phyloP scores from a whole-genome alignment of 2,329 filamentous ascomycete genomes.

The Talaromyces islandicus region DNA sequence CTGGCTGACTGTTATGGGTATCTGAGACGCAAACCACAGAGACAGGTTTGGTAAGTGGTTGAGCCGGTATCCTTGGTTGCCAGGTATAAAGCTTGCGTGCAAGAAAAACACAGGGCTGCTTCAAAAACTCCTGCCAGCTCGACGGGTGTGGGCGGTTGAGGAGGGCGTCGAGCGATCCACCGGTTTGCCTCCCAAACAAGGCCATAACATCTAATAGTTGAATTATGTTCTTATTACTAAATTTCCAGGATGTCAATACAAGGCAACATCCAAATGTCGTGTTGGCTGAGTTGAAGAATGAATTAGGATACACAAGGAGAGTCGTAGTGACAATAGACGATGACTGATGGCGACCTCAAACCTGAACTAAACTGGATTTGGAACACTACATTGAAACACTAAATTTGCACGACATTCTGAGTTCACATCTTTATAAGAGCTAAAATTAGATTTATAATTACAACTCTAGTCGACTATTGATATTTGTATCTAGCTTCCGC shows the following conservation, averaged over 20 bases:
- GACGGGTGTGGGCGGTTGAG: background rate
- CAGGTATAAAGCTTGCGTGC: background rate
- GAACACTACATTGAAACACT: no score
- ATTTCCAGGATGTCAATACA: background rate
- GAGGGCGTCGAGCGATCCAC: background rate
- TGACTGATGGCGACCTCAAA: no score
- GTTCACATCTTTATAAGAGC: background rate
- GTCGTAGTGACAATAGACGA: no score
- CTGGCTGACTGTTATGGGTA: slow-evolving; percentile 35
- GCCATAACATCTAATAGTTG: background rate
- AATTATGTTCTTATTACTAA: background rate
- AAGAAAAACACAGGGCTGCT: background rate
- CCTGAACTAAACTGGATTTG: no score
- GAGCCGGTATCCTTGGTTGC: background rate
- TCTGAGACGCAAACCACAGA: slow-evolving; percentile 33
- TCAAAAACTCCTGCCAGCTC: background rate
- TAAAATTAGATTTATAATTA: background rate
- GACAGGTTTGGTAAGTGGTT: slow-evolving; percentile 1
- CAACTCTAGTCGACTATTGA: no score
- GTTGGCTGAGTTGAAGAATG: background rate
- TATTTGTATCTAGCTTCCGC: background rate
- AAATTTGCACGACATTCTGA: no score
- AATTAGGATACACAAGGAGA: background rate
- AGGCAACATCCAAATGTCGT: background rate
- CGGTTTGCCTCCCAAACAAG: background rate